Base-by-base conservation (phyloP, 1,139 yeast species). In the Candida buenavistaensis region DNA sequence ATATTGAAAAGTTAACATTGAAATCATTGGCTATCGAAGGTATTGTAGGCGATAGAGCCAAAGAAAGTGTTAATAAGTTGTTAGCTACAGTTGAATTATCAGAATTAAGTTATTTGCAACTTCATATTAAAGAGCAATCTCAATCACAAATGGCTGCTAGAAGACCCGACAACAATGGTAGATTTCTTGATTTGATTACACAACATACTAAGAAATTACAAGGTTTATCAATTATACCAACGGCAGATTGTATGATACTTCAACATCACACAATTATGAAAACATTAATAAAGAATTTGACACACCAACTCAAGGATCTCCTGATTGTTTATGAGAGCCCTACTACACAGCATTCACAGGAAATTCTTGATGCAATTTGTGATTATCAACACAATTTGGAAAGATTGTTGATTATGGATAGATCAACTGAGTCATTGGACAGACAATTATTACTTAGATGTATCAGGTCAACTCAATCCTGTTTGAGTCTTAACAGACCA, bases 1-100 rank as follows among this genome's bases (percentile, higher is more conserved):
- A n/a, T 7, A 5, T 23, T 6, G 15, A 12, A 24, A 14, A 16
- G 12, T 26, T 36, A 14, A 14, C 14, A 9, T 26, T 36, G 23
- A 35, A 32, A 20, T 32, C 39, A 6, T 32, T 36, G 26, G 36
- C 39, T 8, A 36, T 36, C 12, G 39, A 36, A 30, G 39, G 39
- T 2, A 26, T 5, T 6, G 20, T 36, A 17, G 39, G 39, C 4
- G 23, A 30, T 14, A 14, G 19, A 7, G 26, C 31, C 3, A 9
- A 12, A 4, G 23, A 28, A 19, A 29, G 39, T 26, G 16, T 32
- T 23, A 32, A 23, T 6, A 22, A 26, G 5, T 26, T 32, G 19
- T 23, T 31, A 6, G 12, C 16, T 2, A 17, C 34, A 15, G 28
- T 36, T 15, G 39, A 36, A 17, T 32, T 36, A 15, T 32, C 36